Percentiles rank a stretch among this genome's conserved stretches.
Conservation (phyloP, 768 basidiomycete species). For the Lyophyllum decastes region DNA sequence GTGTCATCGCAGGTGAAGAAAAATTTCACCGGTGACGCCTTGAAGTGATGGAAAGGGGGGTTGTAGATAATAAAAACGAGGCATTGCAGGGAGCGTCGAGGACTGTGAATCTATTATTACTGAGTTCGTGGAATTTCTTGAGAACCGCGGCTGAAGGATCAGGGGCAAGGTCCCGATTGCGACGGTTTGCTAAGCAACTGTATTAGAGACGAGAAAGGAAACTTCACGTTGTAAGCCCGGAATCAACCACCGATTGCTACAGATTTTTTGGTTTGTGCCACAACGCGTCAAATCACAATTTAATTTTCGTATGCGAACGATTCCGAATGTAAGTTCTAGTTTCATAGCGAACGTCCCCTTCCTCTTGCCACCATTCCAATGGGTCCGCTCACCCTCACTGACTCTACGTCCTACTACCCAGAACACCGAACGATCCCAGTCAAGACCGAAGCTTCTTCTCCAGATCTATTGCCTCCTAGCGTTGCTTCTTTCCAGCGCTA, state of each 20-base stretch:
- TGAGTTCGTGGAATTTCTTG: background rate
- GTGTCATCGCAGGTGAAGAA: background rate
- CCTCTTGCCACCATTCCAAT: slow-evolving; percentile 18
- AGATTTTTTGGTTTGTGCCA: slow-evolving; percentile 13
- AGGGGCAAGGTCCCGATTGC: background rate
- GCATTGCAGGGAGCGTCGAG: background rate
- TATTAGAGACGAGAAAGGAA: slow-evolving; percentile 16
- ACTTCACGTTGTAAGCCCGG: slow-evolving; percentile 5
- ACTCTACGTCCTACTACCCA: slow-evolving; percentile 17
- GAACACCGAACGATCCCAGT: slow-evolving; percentile 29
- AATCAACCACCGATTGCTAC: slow-evolving; percentile 8
- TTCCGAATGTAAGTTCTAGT: slow-evolving; percentile 18
- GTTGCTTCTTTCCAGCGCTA: slow-evolving; percentile 34
- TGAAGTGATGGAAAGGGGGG: background rate
- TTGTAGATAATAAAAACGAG: background rate
- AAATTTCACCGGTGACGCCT: background rate
- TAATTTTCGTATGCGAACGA: slow-evolving; percentile 21
- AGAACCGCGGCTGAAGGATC: background rate
- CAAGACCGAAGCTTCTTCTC: slow-evolving; percentile 46
- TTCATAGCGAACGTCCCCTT: slow-evolving; percentile 9
- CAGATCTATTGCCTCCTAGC: slow-evolving; percentile 38
- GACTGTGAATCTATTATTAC: background rate
- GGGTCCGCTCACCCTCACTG: slow-evolving; percentile 20
- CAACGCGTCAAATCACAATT: slow-evolving; percentile 14
- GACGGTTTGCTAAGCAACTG: background rate